Conservation (phyloP, 352 stramenopile genomes). For the Globisporangium viniferum region DNA sequence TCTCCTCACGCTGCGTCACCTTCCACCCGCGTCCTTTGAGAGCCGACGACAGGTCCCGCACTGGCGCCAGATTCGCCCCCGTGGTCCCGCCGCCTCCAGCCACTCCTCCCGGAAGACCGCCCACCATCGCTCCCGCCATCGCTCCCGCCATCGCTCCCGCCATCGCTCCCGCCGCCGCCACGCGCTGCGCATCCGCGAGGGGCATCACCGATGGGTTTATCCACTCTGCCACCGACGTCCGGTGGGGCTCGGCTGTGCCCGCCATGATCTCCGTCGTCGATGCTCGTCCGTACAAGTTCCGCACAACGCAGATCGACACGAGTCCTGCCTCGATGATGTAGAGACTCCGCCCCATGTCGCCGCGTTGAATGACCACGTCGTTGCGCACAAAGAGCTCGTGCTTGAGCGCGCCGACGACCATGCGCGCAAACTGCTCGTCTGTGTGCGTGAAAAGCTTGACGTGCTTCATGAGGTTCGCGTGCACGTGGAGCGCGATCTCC, state of each 20-base stretch:
- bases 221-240: constrained; percentile 19
- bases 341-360: constrained; percentile 37
- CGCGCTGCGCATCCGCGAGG: constrained; percentile 13
- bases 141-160: no score
- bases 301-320: constrained; percentile 55
- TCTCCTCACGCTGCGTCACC: constrained; percentile 35
- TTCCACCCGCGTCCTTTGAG: constrained; percentile 9
- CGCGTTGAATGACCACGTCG: constrained; percentile 45
- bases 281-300: constrained; percentile 10
- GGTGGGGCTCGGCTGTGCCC: neutral
- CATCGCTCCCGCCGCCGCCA: neutral
- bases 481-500: constrained; percentile 62
- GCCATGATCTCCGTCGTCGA: constrained; percentile 1
- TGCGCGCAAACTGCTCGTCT: constrained; percentile 31
- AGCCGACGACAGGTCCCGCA: neutral
- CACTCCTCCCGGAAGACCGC: neutral
- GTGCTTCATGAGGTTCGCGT: constrained; percentile 41
- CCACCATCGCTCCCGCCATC: neutral
- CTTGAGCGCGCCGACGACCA: constrained; percentile 31
- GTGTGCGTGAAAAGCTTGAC: constrained; percentile 36
- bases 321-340: constrained; percentile 59
- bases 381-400: constrained; percentile 50
- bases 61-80: no score
- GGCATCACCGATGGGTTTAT: constrained; percentile 8
- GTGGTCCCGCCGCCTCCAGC: neutral